Evolutionary conservation across 495 filamentous ascomycete species (phyloP).

Genomic region (Collariella sp.): DNA sequence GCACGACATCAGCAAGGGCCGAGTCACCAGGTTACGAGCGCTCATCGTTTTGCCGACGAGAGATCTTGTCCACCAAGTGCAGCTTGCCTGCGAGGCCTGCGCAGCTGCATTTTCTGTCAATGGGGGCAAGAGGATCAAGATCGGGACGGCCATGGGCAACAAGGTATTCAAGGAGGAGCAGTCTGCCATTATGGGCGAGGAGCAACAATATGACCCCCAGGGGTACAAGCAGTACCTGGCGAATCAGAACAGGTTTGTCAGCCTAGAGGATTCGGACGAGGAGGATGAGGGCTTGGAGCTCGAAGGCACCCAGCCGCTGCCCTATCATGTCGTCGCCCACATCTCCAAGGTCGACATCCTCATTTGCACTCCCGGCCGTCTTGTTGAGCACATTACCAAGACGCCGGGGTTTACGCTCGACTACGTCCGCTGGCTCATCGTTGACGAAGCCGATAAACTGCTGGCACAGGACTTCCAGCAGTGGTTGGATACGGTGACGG

Average conservation of each 20-base stretch:
- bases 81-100: slow-evolving; percentile 61
- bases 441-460: slow-evolving; percentile 90
- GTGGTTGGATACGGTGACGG: slow-evolving; percentile 71
- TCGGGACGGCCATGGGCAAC: slow-evolving; percentile 76
- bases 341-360: slow-evolving; percentile 75
- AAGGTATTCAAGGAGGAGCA: slow-evolving; percentile 71
- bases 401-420: slow-evolving; percentile 72
- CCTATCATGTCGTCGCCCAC: slow-evolving; percentile 53
- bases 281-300: slow-evolving; percentile 5
- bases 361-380: slow-evolving; percentile 82
- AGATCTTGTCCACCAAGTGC: slow-evolving; percentile 79
- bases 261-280: slow-evolving; percentile 19
- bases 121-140: slow-evolving; percentile 54
- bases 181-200: slow-evolving; percentile 49
- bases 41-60: slow-evolving; percentile 82
- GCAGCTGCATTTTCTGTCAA: slow-evolving; percentile 38
- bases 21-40: slow-evolving; percentile 56
- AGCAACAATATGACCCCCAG: slow-evolving; percentile 40
- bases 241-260: slow-evolving; percentile 11
- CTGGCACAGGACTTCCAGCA: slow-evolving; percentile 89
- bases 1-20: slow-evolving; percentile 53
- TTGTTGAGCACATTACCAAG: slow-evolving; percentile 81
- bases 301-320: slow-evolving; percentile 30
- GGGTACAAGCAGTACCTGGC: slow-evolving; percentile 24
- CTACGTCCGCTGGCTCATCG: slow-evolving; percentile 73